Conservation (phyloP, 1,284 basidiomycete species). For the Vanrija sp. region DNA sequence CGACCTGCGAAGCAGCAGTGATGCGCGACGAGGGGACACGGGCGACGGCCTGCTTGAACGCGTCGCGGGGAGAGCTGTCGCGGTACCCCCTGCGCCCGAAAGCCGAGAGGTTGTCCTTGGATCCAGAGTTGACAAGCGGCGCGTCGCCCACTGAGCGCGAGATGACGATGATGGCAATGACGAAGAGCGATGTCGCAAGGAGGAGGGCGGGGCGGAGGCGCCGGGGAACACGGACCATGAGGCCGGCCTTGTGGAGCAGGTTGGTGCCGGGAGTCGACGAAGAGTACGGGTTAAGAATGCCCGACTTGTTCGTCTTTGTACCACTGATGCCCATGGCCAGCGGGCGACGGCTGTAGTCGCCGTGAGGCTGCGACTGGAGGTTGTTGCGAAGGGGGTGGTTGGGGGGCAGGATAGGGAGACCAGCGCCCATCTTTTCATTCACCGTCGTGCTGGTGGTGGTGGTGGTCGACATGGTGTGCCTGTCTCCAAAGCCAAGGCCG, state of each 20-base stretch:
- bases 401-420: conserved; percentile 27
- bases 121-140: conserved; percentile 6
- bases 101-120: not conserved
- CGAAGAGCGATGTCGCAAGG: conserved; percentile 26
- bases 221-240: conserved; percentile 35
- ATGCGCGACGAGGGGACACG: not conserved
- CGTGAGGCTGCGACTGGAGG: conserved; percentile 3
- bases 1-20: not conserved
- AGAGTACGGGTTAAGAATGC: conserved; percentile 25
- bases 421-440: not conserved
- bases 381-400: conserved; percentile 26
- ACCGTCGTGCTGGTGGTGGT: not conserved
- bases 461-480: not conserved
- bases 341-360: not conserved
- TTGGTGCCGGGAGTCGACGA: conserved; percentile 1
- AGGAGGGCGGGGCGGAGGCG: conserved; percentile 32
- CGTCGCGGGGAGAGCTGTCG: not conserved
- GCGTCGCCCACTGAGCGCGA: conserved; percentile 18
- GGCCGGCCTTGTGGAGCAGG: conserved; percentile 18
- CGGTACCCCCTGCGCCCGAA: no score
- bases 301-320: conserved; percentile 11
- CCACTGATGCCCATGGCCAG: conserved; percentile 5
- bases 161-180: conserved; percentile 24
- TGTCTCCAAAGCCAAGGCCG: conserved; percentile 6
- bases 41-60: conserved; percentile 9